Evolutionary conservation across 2,329 filamentous ascomycete genomes (phyloP).

Genomic region (Fusarium caatingaense): DNA sequence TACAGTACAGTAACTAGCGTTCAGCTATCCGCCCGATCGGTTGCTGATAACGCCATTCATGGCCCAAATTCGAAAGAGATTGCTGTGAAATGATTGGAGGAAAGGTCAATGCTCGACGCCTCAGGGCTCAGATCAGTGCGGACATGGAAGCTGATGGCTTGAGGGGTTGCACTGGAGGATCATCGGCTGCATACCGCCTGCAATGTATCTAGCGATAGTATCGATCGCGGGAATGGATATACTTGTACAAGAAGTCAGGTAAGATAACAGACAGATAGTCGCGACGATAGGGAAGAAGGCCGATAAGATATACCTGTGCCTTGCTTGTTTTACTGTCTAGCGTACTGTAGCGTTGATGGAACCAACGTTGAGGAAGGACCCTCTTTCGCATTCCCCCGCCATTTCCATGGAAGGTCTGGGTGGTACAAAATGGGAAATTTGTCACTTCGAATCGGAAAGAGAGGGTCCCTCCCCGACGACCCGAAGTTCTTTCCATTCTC

Average conservation of each 20-base stretch:
- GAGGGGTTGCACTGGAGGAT: background rate
- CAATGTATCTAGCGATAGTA: background rate
- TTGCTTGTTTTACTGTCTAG: background rate
- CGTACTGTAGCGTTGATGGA: background rate
- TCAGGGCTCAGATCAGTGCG: conserved; percentile 35
- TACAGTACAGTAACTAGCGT: background rate
- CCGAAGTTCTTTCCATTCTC: conserved; percentile 30
- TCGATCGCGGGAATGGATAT: background rate
- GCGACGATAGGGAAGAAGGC: background rate
- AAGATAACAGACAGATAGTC: background rate
- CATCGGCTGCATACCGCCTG: background rate
- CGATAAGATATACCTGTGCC: background rate
- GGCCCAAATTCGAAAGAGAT: conserved; percentile 42
- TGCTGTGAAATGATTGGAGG: conserved; percentile 31
- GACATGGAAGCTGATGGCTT: conserved; percentile 1
- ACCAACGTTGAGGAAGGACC: background rate
- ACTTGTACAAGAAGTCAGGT: background rate
- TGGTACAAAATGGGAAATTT: conserved; percentile 14
- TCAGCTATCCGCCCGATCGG: conserved; percentile 42
- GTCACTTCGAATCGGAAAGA: conserved; percentile 21
- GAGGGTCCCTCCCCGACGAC: conserved; percentile 42
- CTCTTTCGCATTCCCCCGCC: conserved; percentile 34
- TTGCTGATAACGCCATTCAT: conserved; percentile 46
- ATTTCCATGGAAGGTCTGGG: background rate
- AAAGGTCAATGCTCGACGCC: conserved; percentile 6